phyloP scores from a whole-genome alignment of 371 early-diverging fungal species.

The Mucor racemosus region DNA sequence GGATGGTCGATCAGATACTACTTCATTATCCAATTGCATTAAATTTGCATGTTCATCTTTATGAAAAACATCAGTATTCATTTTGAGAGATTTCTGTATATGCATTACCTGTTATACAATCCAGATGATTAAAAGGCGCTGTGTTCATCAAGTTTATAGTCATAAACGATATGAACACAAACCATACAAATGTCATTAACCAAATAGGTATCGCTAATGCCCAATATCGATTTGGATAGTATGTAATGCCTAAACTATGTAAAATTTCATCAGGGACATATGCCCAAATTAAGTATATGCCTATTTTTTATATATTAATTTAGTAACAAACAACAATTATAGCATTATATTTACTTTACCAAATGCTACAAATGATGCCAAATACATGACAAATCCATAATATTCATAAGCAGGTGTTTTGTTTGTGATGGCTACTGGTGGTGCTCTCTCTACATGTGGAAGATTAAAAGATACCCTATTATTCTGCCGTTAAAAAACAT shows the following conservation, averaged over 20 bases:
- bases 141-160: conserved; percentile 74
- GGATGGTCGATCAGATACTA: conserved; percentile 45
- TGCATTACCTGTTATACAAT: conserved; percentile 69
- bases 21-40: conserved; percentile 42
- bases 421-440: conserved; percentile 55
- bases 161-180: conserved; percentile 70
- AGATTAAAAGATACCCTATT: conserved; percentile 38
- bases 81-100: neutral
- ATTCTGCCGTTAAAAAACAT: neutral
- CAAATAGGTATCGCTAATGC: conserved; percentile 78
- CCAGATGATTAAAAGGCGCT: conserved; percentile 63
- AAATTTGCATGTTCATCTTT: conserved; percentile 67
- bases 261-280: conserved; percentile 80
- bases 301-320: neutral
- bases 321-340: neutral
- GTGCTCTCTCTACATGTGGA: conserved; percentile 47
- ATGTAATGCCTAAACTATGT: conserved; percentile 75
- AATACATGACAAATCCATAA: conserved; percentile 85
- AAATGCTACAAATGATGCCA: conserved; percentile 77
- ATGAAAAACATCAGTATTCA: neutral
- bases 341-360: conserved; percentile 32
- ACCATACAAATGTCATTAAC: conserved; percentile 71
- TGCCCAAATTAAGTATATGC: conserved; percentile 79
- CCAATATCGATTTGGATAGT: conserved; percentile 82
- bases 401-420: conserved; percentile 83